Evolutionary conservation across 768 basidiomycete genomes (phyloP).

Genomic region (Pholiota conissans): DNA sequence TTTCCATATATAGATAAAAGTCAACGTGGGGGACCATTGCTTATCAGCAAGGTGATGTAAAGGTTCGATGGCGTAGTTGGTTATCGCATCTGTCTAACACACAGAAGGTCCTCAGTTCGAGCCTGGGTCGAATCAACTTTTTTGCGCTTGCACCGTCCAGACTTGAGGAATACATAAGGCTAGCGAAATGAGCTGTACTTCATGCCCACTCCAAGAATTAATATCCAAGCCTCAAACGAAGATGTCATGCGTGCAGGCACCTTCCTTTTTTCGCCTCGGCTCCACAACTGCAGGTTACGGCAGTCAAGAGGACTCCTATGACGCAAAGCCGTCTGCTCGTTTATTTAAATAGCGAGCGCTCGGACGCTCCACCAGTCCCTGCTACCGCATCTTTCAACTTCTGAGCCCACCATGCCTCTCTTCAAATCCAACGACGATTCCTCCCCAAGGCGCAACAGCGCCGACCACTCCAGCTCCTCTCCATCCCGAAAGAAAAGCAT

Average conservation of each 20-base stretch:
- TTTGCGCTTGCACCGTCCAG: conserved; percentile 3
- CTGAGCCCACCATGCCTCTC: conserved; percentile 24
- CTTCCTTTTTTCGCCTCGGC: no score
- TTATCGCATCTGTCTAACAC: conserved; percentile 87
- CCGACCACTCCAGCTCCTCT: conserved; percentile 11
- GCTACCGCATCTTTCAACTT: neutral
- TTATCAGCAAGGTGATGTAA: no score
- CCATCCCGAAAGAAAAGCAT: conserved; percentile 26
- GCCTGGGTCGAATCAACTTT: conserved; percentile 56
- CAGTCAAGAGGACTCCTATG: neutral
- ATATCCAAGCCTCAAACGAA: no score
- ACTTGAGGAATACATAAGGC: no score
- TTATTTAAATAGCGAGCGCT: neutral
- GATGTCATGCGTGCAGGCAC: no score
- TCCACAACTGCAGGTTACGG: no score
- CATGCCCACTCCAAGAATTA: no score
- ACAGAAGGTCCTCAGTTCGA: conserved; percentile 79
- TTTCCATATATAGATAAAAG: no score
- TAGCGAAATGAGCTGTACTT: no score
- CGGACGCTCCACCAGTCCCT: no score
- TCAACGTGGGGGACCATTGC: no score
- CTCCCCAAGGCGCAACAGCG: conserved; percentile 7
- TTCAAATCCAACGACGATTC: conserved; percentile 22
- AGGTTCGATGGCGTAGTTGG: conserved; percentile 74
- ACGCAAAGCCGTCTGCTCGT: neutral